Conservation (phyloP, 495 filamentous ascomycete species). For the Penicillium waksmanii region DNA sequence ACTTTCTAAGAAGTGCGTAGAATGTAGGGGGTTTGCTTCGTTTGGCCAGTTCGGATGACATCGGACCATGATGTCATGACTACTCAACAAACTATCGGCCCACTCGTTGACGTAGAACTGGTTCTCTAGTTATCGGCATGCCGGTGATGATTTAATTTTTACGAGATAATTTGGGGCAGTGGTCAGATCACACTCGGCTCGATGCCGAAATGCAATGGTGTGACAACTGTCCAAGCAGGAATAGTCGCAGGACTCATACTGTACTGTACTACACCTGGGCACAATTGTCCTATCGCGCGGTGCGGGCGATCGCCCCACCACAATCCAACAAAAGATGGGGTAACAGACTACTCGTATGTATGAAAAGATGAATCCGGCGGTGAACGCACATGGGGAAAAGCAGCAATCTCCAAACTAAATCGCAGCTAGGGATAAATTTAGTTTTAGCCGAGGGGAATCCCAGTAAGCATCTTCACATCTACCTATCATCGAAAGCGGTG, state of each 20-base stretch:
- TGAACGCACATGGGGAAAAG: not conserved
- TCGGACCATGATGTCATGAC: constrained; percentile 11
- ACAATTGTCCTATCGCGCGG: too few species aligned
- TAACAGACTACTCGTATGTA: not conserved
- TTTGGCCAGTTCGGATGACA: not conserved
- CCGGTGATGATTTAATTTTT: not conserved
- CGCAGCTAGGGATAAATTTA: not conserved
- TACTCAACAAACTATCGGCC: not conserved
- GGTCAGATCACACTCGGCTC: not conserved
- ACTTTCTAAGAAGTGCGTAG: not conserved
- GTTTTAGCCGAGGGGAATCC: not conserved
- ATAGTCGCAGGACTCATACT: not conserved
- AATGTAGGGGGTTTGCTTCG: not conserved
- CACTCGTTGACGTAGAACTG: not conserved
- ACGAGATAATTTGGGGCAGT: too few species aligned
- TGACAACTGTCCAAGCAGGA: not conserved
- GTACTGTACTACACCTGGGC: too few species aligned
- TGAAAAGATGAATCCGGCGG: not conserved
- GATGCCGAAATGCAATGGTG: not conserved
- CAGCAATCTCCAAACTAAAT: not conserved
- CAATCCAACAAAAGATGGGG: not conserved
- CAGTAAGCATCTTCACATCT: not conserved
- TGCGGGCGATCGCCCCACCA: not conserved
- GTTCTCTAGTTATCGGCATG: not conserved
- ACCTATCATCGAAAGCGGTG: constrained; percentile 1